These are phyloP conservation scores for Phytophthora brassicae DNA, from an alignment of 352 stramenopile species.

Conservation along the genomic window DNA sequence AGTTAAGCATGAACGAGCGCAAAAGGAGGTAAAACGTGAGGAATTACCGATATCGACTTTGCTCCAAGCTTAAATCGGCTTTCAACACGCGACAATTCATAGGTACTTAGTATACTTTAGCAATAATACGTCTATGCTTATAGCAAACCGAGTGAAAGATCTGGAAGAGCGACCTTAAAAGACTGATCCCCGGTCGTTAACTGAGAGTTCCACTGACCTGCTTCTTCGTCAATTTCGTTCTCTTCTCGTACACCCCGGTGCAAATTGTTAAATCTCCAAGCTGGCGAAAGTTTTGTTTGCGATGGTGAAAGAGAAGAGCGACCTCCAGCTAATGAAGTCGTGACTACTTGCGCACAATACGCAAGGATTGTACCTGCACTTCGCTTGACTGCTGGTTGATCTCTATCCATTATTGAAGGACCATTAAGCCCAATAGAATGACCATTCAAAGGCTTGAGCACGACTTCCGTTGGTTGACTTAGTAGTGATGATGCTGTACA, in stretches of 20 bases:
- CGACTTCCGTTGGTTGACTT: background rate
- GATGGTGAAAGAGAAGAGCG: constrained; percentile 18
- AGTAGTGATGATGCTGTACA: constrained; percentile 9
- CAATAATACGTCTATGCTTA: too few relatives aligned
- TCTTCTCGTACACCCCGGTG: constrained; percentile 14
- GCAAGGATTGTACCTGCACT: constrained; percentile 32
- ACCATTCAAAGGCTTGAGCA: constrained; percentile 4
- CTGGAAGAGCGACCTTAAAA: constrained; percentile 20
- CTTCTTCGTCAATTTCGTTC: constrained; percentile 24
- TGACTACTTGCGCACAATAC: constrained; percentile 46
- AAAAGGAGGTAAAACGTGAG: background rate
- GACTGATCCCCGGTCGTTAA: background rate
- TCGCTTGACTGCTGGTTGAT: constrained; percentile 26
- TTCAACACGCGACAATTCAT: too few relatives aligned
- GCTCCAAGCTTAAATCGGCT: constrained; percentile 23
- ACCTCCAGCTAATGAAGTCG: constrained; percentile 25
- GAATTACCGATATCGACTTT: constrained; percentile 2
- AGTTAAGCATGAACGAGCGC: constrained; percentile 32
- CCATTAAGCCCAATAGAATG: constrained; percentile 14
- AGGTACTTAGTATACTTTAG: too few relatives aligned
- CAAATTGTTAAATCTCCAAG: constrained; percentile 32
- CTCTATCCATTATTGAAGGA: constrained; percentile 5
- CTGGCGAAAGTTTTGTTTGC: constrained; percentile 36
- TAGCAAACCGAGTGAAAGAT: constrained; percentile 30
- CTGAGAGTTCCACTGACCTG: constrained; percentile 10